Conservation (phyloP, 768 basidiomycete species). For the Macrolepiota dolichaula region DNA sequence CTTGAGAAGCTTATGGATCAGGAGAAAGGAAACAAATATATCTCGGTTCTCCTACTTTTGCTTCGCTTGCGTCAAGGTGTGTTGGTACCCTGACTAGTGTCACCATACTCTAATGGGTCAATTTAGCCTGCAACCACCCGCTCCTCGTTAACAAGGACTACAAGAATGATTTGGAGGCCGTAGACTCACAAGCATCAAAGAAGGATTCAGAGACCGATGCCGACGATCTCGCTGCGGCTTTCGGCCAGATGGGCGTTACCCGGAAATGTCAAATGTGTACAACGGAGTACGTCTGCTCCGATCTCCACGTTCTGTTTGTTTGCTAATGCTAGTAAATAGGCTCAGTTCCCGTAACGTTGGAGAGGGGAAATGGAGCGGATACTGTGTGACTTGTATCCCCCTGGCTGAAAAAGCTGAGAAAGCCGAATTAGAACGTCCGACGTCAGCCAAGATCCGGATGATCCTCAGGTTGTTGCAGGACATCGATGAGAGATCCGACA, state of each 20-base stretch:
- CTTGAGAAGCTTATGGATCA: conserved; percentile 66
- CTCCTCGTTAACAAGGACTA: conserved; percentile 77
- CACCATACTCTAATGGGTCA: background rate
- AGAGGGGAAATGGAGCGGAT: conserved; percentile 35
- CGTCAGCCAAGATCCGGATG: conserved; percentile 87
- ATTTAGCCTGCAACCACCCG: conserved; percentile 86
- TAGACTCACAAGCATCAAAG: conserved; percentile 60
- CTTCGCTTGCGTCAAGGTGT: conserved; percentile 87
- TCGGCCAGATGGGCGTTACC: conserved; percentile 66
- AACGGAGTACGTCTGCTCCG: conserved; percentile 44
- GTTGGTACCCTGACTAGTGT: conserved; percentile 16
- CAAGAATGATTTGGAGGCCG: conserved; percentile 68
- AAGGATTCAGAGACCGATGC: conserved; percentile 53
- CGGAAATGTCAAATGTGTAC: conserved; percentile 82
- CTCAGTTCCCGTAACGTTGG: conserved; percentile 34
- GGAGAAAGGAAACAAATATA: conserved; percentile 59
- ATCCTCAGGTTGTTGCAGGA: conserved; percentile 67
- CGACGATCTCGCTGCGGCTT: conserved; percentile 73
- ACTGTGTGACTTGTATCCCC: conserved; percentile 60
- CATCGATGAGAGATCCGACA: conserved; percentile 54
- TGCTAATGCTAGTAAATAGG: conserved; percentile 23
- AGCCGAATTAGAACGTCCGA: conserved; percentile 54
- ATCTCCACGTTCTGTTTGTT: background rate
- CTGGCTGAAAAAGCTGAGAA: conserved; percentile 45
- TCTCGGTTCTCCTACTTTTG: conserved; percentile 65